Evolutionary conservation across 352 stramenopile species (phyloP), one percentile per base, ranked within the genome.

Genomic region (Aphanomyces invadans): DNA sequence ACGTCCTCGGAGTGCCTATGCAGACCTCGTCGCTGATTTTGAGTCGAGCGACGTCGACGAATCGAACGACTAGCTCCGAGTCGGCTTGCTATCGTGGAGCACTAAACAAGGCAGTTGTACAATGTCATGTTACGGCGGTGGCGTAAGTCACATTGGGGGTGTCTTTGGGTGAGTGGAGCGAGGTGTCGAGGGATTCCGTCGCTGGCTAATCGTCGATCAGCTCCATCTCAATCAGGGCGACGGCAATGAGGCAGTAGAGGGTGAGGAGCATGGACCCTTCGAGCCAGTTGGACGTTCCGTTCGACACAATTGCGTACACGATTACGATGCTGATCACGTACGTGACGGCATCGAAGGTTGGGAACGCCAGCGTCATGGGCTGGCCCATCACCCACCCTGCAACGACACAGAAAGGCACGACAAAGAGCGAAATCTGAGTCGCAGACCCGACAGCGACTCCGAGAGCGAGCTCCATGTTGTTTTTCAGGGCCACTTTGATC

Each of bases 381-480:
- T 81, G 86, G 69, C 74, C 81, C 62, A 82, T 81, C 26, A 71
- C 70, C 88, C 88, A 96, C 63, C 88, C 88, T 21, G 88, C 73
- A 11, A 96, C 38, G 21, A 95, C 83, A 23, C 83, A 79, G 19
- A 92, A 66, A 5, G 88, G 88, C 2, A 95, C 74, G 10, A 96
- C 87, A 72, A 95, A 95, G 31, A 97, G 73, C n/a, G 83, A 80
- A 60, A 96, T 90, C 65, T 97, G 89, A 9, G 87, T 89, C 12
- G 77, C 85, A 17, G 77, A 91, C 21, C 89, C 89, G n/a, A 96
- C 71, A 21, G 89, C 88, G 61, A 97, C 85, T 36, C 88, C 89
- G 67, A 97, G 82, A 25, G 87, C 77, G 26, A 97, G 75, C 80
- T 97, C 88, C 86, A 97, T 95, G 69, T 96, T 97, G 66, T 90